phyloP scores from a whole-genome alignment of 2,329 filamentous ascomycete genomes.

The Alternaria solani region DNA sequence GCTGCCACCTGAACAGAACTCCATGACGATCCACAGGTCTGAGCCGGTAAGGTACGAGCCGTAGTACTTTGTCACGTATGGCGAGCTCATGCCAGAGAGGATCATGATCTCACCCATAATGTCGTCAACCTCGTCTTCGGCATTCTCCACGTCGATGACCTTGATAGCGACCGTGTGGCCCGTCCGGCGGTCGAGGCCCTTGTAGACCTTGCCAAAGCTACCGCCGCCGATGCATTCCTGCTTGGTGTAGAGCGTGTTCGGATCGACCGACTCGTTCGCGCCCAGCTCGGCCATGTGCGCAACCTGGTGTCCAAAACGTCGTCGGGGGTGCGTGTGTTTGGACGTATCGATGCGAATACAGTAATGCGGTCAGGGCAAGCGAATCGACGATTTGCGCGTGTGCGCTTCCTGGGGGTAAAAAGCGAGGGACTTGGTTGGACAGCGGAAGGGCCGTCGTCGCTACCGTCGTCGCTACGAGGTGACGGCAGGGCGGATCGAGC shows the following conservation, averaged over 20 bases:
- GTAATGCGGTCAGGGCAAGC: neutral
- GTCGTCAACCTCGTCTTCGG: conserved; percentile 98
- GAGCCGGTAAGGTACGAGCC: conserved; percentile 96
- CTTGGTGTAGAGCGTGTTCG: conserved; percentile 91
- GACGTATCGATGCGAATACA: neutral
- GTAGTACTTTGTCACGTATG: conserved; percentile 97
- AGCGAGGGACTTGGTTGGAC: conserved; percentile 8
- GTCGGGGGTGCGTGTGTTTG: neutral
- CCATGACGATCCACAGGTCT: conserved; percentile 99
- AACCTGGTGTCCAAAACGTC: neutral
- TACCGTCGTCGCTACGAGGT: conserved; percentile 6
- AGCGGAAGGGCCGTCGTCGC: conserved; percentile 12
- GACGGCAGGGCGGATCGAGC: conserved; percentile 8
- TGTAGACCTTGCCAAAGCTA: conserved; percentile 98
- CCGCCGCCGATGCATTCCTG: conserved; percentile 79
- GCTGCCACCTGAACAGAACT: conserved; percentile 96
- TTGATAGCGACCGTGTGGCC: conserved; percentile 97
- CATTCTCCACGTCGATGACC: conserved; percentile 97
- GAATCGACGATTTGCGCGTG: neutral
- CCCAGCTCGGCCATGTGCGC: conserved; percentile 30
- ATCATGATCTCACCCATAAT: conserved; percentile 99
- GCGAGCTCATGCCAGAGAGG: conserved; percentile 92
- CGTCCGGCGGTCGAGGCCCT: conserved; percentile 93
- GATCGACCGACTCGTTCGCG: conserved; percentile 71
- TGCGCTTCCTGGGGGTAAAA: conserved; percentile 2